phyloP scores from a whole-genome alignment of 345 rosid species.

The Gossypium herbaceum region DNA sequence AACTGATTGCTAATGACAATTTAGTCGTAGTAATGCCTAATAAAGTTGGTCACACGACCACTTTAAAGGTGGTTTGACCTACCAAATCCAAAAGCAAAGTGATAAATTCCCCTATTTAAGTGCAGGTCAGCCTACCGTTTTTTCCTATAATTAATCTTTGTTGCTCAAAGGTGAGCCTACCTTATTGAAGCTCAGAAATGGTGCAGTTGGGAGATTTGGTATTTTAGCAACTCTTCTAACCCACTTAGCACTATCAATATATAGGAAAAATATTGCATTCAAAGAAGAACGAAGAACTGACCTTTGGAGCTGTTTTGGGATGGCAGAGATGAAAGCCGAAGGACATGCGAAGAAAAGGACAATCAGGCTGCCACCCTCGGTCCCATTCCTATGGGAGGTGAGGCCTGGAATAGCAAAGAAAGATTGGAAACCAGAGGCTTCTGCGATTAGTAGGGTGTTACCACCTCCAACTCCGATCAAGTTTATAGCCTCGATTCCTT shows the following conservation, averaged over 20 bases:
- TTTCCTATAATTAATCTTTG: neutral
- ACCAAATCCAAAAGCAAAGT: constrained; percentile 5
- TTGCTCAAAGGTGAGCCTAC: constrained; percentile 21
- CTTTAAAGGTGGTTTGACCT: neutral
- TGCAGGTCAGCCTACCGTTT: constrained; percentile 27
- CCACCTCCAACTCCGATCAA: constrained; percentile 43
- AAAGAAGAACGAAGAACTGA: neutral
- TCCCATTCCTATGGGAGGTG: constrained; percentile 87
- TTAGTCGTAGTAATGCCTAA: neutral
- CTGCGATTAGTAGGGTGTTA: constrained; percentile 29
- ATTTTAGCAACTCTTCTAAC: constrained; percentile 10
- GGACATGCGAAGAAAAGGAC: constrained; percentile 32
- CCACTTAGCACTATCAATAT: constrained; percentile 13
- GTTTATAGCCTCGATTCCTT: constrained; percentile 64
- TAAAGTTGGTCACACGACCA: neutral
- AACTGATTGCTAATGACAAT: neutral
- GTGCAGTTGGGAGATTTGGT: constrained; percentile 15
- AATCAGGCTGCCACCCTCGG: constrained; percentile 58
- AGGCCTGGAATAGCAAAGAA: constrained; percentile 72
- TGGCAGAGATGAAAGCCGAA: constrained; percentile 29
- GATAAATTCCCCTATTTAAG: neutral
- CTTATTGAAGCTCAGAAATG: neutral
- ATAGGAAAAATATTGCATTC: neutral
- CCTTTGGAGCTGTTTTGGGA: constrained; percentile 7
- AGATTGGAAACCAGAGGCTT: constrained; percentile 53